phyloP scores from a whole-genome alignment of 306 rosid species.

The Medicago ruthenica region DNA sequence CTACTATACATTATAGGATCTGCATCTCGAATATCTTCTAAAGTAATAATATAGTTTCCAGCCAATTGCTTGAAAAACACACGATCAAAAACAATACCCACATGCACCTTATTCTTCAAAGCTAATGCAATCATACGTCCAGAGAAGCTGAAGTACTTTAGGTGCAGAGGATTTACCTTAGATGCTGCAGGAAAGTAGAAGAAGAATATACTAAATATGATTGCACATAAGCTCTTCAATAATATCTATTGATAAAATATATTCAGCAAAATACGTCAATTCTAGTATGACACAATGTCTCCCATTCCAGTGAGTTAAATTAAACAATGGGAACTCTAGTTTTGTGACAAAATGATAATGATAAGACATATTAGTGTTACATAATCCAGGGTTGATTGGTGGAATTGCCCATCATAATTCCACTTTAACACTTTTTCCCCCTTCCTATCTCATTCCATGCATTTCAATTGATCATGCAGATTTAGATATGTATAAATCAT shows the following conservation, averaged over 20 bases:
- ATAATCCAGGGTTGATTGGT: neutral
- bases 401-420: constrained; percentile 4
- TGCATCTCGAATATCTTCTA: constrained; percentile 81
- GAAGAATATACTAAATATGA: constrained; percentile 50
- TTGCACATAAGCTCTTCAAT: constrained; percentile 15
- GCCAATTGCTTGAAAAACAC: constrained; percentile 86
- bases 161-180: constrained; percentile 81
- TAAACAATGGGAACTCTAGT: constrained; percentile 28
- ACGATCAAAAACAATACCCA: constrained; percentile 84
- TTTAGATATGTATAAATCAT: constrained; percentile 10
- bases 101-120: constrained; percentile 81
- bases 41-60: constrained; percentile 60
- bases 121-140: constrained; percentile 91
- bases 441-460: too few relatives aligned
- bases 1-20: constrained; percentile 79
- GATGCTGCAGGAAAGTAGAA: constrained; percentile 70
- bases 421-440: neutral
- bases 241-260: constrained; percentile 25
- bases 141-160: constrained; percentile 76
- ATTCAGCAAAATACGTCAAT: constrained; percentile 18
- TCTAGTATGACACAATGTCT: too few relatives aligned
- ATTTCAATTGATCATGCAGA: neutral
- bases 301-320: too few relatives aligned
- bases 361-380: constrained; percentile 12
- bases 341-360: constrained; percentile 16